Evolutionary conservation across 2,329 filamentous ascomycete species (phyloP).

Genomic region (Aspergillus ustus): DNA sequence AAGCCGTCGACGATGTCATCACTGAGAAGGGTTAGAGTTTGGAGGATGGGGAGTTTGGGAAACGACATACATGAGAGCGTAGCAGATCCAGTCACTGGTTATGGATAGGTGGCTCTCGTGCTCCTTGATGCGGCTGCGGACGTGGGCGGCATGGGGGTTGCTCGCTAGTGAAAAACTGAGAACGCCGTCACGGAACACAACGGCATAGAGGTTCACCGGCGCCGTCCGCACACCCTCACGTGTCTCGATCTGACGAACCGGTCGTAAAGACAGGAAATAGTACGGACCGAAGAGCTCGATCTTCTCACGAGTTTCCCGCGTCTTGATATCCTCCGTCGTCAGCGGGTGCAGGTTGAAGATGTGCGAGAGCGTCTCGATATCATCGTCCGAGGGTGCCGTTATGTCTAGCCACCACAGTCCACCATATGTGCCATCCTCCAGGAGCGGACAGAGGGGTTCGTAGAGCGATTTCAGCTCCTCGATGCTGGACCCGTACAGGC

Average conservation of each 20-base stretch:
- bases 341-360: slow-evolving; percentile 93
- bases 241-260: slow-evolving; percentile 78
- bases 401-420: slow-evolving; percentile 98
- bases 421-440: slow-evolving; percentile 54
- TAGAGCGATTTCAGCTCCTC: slow-evolving; percentile 81
- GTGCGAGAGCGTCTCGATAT: slow-evolving; percentile 84
- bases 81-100: slow-evolving; percentile 96
- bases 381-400: slow-evolving; percentile 81
- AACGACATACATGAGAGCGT: slow-evolving; percentile 81
- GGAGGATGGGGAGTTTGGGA: too few species aligned
- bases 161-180: slow-evolving; percentile 87
- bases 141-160: slow-evolving; percentile 80
- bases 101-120: slow-evolving; percentile 89
- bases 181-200: slow-evolving; percentile 91
- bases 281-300: slow-evolving; percentile 96
- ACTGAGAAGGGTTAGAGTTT: slow-evolving; percentile 45
- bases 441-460: slow-evolving; percentile 73
- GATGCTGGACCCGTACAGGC: slow-evolving; percentile 82
- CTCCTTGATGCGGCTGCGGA: slow-evolving; percentile 86
- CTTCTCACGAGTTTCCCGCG: slow-evolving; percentile 91
- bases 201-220: slow-evolving; percentile 89
- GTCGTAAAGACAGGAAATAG: slow-evolving; percentile 93
- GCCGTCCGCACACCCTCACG: slow-evolving; percentile 78
- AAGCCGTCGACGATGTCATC: slow-evolving; percentile 97
- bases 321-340: slow-evolving; percentile 91